A percentile compares a stretch with the other conserved stretches of the same genome.
Conservation (phyloP, 768 basidiomycete species). For the Mycena amicta region DNA sequence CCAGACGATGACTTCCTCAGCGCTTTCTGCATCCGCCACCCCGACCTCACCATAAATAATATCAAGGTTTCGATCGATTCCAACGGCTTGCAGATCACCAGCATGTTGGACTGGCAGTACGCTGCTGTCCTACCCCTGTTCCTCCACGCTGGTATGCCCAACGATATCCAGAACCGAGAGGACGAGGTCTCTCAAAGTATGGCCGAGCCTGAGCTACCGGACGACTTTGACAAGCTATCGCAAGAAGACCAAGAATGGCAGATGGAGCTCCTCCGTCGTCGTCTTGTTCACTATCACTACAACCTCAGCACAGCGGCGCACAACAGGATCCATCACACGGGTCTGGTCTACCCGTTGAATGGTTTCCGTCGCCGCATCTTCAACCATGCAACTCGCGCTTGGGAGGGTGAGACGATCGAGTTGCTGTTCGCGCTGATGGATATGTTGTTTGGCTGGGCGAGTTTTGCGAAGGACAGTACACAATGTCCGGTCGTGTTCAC, state of each 20-base stretch:
- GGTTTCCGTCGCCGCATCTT: conserved; percentile 32
- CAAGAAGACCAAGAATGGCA: conserved; percentile 26
- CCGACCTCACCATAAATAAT: conserved; percentile 31
- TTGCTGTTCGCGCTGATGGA: conserved; percentile 33
- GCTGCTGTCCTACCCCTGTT: conserved; percentile 32
- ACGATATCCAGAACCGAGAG: conserved; percentile 29
- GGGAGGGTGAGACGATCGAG: conserved; percentile 38
- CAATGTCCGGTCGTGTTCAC: conserved; percentile 36
- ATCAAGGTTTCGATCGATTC: conserved; percentile 28
- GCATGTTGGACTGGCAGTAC: conserved; percentile 37
- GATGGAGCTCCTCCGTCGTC: conserved; percentile 28
- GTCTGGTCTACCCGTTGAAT: conserved; percentile 24
- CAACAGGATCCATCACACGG: conserved; percentile 33
- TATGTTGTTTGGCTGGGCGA: conserved; percentile 27
- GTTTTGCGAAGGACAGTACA: conserved; percentile 25
- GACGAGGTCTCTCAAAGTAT: conserved; percentile 28
- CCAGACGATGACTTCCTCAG: conserved; percentile 26
- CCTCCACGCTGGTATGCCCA: conserved; percentile 32
- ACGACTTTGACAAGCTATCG: conserved; percentile 28
- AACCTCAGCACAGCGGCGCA: conserved; percentile 26
- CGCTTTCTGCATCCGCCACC: conserved; percentile 35
- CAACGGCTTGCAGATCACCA: conserved; percentile 17
- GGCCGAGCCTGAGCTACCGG: conserved; percentile 27
- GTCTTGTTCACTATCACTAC: conserved; percentile 36
- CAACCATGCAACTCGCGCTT: conserved; percentile 28